phyloP scores from a whole-genome alignment of 352 stramenopile species.

The Phytopythium litorale region DNA sequence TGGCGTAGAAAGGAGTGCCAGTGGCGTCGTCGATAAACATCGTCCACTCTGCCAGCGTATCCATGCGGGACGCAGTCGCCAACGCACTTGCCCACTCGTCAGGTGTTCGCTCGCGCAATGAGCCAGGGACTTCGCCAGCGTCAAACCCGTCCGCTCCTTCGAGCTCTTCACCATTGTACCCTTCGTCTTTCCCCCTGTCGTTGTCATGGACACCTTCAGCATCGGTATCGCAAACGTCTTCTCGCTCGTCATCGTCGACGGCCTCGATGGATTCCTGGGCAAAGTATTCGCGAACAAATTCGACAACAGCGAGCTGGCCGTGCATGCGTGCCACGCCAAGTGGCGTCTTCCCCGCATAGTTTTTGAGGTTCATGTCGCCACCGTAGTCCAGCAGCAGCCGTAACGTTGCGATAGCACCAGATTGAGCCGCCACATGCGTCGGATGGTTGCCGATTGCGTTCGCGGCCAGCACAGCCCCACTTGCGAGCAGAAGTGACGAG shows the following conservation, averaged over 20 bases:
- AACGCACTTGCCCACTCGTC: constrained; percentile 45
- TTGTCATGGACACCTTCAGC: not conserved
- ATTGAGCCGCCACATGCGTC: constrained; percentile 60
- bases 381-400: constrained; percentile 73
- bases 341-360: constrained; percentile 76
- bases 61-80: constrained; percentile 41
- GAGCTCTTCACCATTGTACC: not conserved
- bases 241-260: constrained; percentile 2
- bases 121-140: constrained; percentile 12
- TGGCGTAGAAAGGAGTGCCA: constrained; percentile 46
- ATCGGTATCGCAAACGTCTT: constrained; percentile 6
- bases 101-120: constrained; percentile 14
- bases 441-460: constrained; percentile 71
- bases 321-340: constrained; percentile 75
- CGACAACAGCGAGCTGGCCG: constrained; percentile 42
- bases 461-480: constrained; percentile 42
- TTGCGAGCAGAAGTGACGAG: constrained; percentile 54
- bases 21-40: constrained; percentile 63
- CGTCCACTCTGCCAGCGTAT: constrained; percentile 63
- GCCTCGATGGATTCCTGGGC: constrained; percentile 31
- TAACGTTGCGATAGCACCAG: constrained; percentile 63
- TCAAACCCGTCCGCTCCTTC: constrained; percentile 12
- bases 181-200: constrained; percentile 5
- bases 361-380: constrained; percentile 82
- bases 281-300: constrained; percentile 63